Percentiles rank a stretch among this genome's conserved stretches.
Conservation (phyloP, 257 asterid species). For the Buddleja alternifolia region DNA sequence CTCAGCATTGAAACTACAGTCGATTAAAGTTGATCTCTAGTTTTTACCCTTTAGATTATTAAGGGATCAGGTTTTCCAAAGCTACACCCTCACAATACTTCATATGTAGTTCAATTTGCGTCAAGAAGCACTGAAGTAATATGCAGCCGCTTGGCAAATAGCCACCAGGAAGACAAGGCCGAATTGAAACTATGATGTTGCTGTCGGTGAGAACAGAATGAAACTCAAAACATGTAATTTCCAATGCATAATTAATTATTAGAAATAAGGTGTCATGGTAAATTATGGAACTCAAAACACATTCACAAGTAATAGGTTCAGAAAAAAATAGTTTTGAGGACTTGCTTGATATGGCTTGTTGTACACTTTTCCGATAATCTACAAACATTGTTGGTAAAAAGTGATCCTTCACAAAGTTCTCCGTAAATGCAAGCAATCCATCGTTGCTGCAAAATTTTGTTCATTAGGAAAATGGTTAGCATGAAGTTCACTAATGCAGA, state of each 20-base stretch:
- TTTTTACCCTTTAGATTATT: neutral
- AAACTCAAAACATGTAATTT: conserved; percentile 8
- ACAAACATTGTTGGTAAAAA: conserved; percentile 98
- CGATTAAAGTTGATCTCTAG: conserved; percentile 6
- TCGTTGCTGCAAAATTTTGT: conserved; percentile 75
- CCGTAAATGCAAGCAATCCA: conserved; percentile 89
- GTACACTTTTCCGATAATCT: conserved; percentile 96
- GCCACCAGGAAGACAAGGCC: conserved; percentile 24
- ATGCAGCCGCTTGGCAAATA: conserved; percentile 9
- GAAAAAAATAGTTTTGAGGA: conserved; percentile 35
- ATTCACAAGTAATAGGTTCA: conserved; percentile 25
- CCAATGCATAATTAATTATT: conserved; percentile 10
- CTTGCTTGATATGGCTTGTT: conserved; percentile 99
- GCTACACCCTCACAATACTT: conserved; percentile 17
- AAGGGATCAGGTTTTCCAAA: conserved; percentile 4
- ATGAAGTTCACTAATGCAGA: conserved; percentile 27
- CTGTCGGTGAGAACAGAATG: conserved; percentile 1
- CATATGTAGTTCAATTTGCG: conserved; percentile 14
- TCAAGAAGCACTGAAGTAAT: conserved; percentile 22
- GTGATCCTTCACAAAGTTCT: conserved; percentile 98
- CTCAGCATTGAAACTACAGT: neutral
- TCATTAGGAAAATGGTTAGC: conserved; percentile 30
- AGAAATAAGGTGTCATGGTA: conserved; percentile 1
- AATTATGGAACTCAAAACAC: conserved; percentile 31
- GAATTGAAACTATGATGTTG: conserved; percentile 1